phyloP scores from a whole-genome alignment of 1,284 basidiomycete species.

The Trichosporon inkin region DNA sequence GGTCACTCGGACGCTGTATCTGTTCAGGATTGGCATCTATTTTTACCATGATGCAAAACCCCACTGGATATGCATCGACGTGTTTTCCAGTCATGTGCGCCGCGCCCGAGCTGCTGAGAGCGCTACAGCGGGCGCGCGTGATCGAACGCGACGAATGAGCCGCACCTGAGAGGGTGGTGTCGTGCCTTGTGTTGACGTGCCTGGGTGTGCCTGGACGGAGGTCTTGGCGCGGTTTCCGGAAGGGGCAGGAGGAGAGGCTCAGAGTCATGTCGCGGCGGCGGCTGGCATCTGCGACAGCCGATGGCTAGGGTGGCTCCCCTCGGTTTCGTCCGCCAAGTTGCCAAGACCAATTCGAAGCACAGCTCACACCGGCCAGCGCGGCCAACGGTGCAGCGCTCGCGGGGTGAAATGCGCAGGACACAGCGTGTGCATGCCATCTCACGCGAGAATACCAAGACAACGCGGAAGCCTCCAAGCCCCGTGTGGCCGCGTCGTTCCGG shows the following conservation, averaged over 20 bases:
- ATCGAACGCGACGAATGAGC: too few relatives aligned
- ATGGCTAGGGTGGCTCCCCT: too few relatives aligned
- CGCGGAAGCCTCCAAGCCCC: neutral
- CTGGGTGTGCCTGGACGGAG: neutral
- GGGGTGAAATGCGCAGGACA: neutral
- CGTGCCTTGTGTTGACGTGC: neutral
- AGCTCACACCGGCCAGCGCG: neutral
- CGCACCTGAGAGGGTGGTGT: neutral
- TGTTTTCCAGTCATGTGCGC: too few relatives aligned
- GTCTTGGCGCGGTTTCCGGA: neutral
- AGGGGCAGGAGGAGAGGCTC: neutral
- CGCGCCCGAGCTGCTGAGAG: too few relatives aligned
- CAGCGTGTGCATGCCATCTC: neutral
- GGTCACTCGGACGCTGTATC: too few relatives aligned
- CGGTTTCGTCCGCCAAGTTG: constrained; percentile 3
- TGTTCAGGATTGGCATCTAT: too few relatives aligned
- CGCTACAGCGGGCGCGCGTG: too few relatives aligned
- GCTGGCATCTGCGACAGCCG: too few relatives aligned
- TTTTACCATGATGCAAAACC: too few relatives aligned
- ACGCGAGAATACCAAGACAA: constrained; percentile 1
- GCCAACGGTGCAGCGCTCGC: neutral
- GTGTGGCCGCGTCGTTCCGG: too few relatives aligned
- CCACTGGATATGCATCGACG: too few relatives aligned
- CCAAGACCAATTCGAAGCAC: constrained; percentile 7
- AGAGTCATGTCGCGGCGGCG: too few relatives aligned